phyloP scores from a whole-genome alignment of 768 basidiomycete species.

The Mrakia gelida region DNA sequence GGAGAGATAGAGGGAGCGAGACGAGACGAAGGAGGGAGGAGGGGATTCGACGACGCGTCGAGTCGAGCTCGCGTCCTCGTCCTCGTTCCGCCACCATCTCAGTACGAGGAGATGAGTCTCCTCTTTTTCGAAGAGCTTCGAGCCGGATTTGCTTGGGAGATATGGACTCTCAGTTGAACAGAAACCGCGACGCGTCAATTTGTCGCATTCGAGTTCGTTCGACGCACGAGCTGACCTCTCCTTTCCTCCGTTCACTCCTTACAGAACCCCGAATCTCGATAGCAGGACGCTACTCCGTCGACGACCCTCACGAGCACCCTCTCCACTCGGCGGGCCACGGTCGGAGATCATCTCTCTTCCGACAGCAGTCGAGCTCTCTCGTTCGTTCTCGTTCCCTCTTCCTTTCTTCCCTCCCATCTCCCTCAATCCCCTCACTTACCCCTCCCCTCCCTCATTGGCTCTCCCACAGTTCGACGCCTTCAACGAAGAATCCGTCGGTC shows the following conservation, averaged over 20 bases:
- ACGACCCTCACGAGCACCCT: conserved; percentile 45
- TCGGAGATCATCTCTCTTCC: conserved; percentile 62
- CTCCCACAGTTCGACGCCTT: conserved; percentile 69
- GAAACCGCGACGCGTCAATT: conserved; percentile 25
- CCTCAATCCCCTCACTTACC: not conserved
- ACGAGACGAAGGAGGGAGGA: too few relatives aligned
- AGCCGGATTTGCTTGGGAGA: too few relatives aligned
- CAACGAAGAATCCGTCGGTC: conserved; percentile 56
- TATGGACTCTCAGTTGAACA: too few relatives aligned
- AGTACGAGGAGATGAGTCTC: not conserved
- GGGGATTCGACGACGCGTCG: too few relatives aligned
- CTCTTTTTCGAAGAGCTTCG: too few relatives aligned
- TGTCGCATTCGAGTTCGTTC: not conserved
- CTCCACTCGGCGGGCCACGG: conserved; percentile 53
- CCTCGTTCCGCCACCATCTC: not conserved
- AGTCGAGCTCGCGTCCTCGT: too few relatives aligned
- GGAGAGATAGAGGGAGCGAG: too few relatives aligned
- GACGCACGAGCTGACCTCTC: not conserved
- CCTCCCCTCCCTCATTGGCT: not conserved
- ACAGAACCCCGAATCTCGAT: conserved; percentile 68
- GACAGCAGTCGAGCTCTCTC: conserved; percentile 52
- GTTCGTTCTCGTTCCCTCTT: conserved; percentile 17
- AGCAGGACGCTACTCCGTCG: conserved; percentile 73
- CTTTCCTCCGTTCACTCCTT: not conserved
- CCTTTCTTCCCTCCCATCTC: not conserved